These are phyloP conservation scores for Starmerella floris DNA, from an alignment of 805 yeast genomes.

Conservation along the genomic window DNA sequence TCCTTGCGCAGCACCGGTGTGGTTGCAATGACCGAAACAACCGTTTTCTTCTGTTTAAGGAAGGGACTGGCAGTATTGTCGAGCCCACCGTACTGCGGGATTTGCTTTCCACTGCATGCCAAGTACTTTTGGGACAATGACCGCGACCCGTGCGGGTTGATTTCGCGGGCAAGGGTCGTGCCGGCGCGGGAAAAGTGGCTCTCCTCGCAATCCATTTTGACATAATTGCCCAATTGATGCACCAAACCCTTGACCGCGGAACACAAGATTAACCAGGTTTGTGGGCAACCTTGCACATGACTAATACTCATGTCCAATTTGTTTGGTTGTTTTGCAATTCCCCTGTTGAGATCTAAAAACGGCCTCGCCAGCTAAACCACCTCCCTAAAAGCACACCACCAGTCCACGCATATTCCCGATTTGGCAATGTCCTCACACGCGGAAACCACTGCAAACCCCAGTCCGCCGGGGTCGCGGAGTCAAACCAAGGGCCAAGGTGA, in stretches of 20 bases:
- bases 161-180: too few relatives aligned
- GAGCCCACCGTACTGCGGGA: too few relatives aligned
- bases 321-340: neutral
- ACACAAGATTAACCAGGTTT: neutral
- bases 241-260: neutral
- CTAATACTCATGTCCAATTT: neutral
- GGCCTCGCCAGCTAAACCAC: neutral
- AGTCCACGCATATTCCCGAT: neutral
- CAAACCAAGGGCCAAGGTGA: neutral
- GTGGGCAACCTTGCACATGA: neutral
- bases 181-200: too few relatives aligned
- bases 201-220: too few relatives aligned
- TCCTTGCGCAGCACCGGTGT: too few relatives aligned
- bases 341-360: neutral
- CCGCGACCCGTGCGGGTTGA: too few relatives aligned
- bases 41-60: too few relatives aligned
- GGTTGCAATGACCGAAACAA: too few relatives aligned
- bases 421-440: neutral
- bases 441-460: neutral
- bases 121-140: too few relatives aligned
- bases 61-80: too few relatives aligned
- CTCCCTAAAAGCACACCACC: neutral
- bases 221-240: neutral
- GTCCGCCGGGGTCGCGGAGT: neutral
- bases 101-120: too few relatives aligned